Evolutionary conservation across 495 filamentous ascomycete species (phyloP).

Genomic region (Talaromyces thailandensis): DNA sequence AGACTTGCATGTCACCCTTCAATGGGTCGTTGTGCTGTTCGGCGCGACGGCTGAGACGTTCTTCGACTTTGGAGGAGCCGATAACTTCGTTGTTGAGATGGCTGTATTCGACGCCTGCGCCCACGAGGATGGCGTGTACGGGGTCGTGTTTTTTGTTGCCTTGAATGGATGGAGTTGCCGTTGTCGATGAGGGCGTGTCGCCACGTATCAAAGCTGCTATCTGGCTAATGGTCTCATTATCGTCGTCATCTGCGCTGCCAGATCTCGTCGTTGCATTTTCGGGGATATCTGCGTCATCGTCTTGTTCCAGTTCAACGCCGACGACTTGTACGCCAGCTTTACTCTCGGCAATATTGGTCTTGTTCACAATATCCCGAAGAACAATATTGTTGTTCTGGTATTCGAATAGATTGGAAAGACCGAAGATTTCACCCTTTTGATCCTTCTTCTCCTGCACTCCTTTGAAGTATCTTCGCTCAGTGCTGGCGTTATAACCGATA

Average conservation of each 20-base stretch:
- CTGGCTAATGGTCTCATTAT: conserved; percentile 64
- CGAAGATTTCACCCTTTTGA: conserved; percentile 90
- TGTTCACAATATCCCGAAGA: conserved; percentile 88
- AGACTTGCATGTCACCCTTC: conserved; percentile 40
- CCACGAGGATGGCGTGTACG: conserved; percentile 79
- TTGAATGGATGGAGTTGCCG: conserved; percentile 5
- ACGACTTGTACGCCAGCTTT: conserved; percentile 74
- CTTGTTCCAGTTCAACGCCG: conserved; percentile 58
- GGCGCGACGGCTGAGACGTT: conserved; percentile 65
- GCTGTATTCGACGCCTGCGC: conserved; percentile 88
- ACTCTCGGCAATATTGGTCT: conserved; percentile 93
- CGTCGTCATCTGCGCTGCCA: conserved; percentile 23
- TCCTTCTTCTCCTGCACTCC: conserved; percentile 79
- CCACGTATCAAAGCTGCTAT: conserved; percentile 62
- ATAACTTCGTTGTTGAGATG: conserved; percentile 96
- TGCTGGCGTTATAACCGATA: conserved; percentile 89
- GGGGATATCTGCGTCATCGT: conserved; percentile 40
- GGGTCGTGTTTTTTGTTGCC: conserved; percentile 53
- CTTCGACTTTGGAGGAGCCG: conserved; percentile 78
- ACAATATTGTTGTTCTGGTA: conserved; percentile 74
- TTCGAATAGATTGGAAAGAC: conserved; percentile 75
- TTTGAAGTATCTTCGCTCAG: conserved; percentile 90
- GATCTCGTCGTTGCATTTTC: neutral
- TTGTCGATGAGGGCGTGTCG: conserved; percentile 20
- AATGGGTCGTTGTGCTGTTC: conserved; percentile 49